Percentiles rank a stretch among this genome's conserved stretches.
Conservation (phyloP, 2,329 filamentous ascomycete species). For the Arthrinium phaeospermum region DNA sequence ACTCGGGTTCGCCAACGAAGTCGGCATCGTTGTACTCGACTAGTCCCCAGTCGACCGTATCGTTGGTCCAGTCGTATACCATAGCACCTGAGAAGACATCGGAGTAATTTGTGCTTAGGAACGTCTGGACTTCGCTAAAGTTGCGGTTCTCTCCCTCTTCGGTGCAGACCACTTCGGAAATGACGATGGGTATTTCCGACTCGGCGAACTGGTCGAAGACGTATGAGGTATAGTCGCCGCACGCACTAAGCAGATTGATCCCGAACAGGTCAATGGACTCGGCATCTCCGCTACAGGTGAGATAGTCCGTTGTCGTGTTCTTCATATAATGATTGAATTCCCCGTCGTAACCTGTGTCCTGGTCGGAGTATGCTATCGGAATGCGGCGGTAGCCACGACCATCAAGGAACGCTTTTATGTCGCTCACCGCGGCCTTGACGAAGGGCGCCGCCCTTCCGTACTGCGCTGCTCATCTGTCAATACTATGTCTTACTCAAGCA, state of each 20-base stretch:
- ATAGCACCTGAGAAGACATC: neutral
- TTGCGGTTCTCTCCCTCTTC: neutral
- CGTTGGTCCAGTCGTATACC: neutral
- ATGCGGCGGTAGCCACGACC: constrained; percentile 62
- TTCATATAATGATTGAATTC: neutral
- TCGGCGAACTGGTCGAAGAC: neutral
- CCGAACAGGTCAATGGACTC: neutral
- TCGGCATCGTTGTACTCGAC: neutral
- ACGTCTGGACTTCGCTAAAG: neutral
- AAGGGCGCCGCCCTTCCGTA: constrained; percentile 59
- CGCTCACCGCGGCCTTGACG: constrained; percentile 64
- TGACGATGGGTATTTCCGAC: neutral
- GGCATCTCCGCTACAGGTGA: neutral
- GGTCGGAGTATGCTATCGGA: constrained; percentile 72
- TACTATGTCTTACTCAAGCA: neutral
- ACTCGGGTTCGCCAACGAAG: neutral
- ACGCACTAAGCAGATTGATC: neutral
- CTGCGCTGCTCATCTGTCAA: constrained; percentile 58
- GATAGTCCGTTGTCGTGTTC: neutral
- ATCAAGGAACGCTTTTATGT: constrained; percentile 71
- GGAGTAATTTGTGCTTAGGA: neutral
- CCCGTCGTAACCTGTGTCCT: constrained; percentile 46
- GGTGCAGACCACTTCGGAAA: neutral
- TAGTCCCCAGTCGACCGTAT: neutral
- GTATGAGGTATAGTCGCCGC: neutral